Percentiles rank a stretch among this genome's conserved stretches.
Evolutionary conservation across 768 basidiomycete species (phyloP).

Genomic region (Suillus brevipes): DNA sequence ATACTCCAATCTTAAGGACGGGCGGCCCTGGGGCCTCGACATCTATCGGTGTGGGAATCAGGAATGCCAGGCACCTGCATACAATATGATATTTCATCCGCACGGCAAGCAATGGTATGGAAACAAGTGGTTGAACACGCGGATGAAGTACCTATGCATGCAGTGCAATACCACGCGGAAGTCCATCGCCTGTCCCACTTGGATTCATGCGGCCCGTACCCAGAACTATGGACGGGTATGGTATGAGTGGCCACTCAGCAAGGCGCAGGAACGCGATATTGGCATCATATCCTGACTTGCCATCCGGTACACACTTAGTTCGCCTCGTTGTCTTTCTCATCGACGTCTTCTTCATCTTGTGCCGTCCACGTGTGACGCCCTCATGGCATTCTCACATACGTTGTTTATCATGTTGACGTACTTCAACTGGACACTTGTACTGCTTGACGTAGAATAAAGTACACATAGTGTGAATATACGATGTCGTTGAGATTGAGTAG

Average conservation of each 20-base stretch:
- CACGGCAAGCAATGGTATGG: not conserved
- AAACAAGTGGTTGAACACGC: not conserved
- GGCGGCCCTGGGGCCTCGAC: not conserved
- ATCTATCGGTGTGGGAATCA: not conserved
- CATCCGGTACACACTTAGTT: no score
- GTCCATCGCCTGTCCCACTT: not conserved
- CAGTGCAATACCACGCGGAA: accelerated
- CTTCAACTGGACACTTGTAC: no score
- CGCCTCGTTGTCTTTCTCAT: no score
- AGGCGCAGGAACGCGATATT: no score
- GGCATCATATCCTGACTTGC: no score
- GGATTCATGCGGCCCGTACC: not conserved
- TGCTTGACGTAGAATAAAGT: no score
- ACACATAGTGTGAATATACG: no score
- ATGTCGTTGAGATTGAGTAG: no score
- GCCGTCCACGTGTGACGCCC: no score
- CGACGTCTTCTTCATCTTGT: no score
- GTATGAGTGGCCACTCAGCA: not conserved
- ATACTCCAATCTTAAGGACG: not conserved
- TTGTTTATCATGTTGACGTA: no score
- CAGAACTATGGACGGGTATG: not conserved
- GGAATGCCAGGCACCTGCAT: not conserved
- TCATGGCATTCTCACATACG: no score
- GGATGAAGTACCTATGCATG: not conserved
- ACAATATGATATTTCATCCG: not conserved